phyloP scores from a whole-genome alignment of 495 filamentous ascomycete species.

The Talaromyces thailandensis region DNA sequence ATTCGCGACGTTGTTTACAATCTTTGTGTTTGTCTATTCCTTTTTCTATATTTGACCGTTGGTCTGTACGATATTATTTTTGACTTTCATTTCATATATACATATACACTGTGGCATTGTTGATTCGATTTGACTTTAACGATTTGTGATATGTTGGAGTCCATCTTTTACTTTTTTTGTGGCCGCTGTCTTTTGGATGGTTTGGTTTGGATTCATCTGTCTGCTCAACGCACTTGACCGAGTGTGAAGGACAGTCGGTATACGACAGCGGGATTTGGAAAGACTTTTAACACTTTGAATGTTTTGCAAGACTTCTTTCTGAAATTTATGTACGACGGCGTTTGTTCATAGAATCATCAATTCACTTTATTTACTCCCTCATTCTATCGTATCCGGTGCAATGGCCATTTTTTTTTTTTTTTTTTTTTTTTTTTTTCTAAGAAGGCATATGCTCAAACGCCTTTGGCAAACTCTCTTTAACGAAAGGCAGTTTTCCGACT shows the following conservation, averaged over 20 bases:
- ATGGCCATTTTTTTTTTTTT: not conserved
- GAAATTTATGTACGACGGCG: not conserved
- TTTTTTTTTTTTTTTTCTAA: slow-evolving; percentile 17
- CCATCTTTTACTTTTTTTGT: not conserved
- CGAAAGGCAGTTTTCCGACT: slow-evolving; percentile 58
- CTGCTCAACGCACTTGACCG: not conserved
- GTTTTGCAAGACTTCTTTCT: not conserved
- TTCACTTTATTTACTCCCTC: not conserved
- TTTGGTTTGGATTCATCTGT: not conserved
- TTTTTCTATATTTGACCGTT: slow-evolving; percentile 15
- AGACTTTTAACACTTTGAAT: not conserved
- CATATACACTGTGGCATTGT: not conserved
- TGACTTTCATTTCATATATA: not conserved
- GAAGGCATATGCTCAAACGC: slow-evolving; percentile 54
- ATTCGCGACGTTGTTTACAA: slow-evolving; percentile 25
- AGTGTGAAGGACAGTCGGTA: not conserved
- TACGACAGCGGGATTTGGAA: not conserved
- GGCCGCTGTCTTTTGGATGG: not conserved
- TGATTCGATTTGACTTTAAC: not conserved
- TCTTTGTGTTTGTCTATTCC: slow-evolving; percentile 32
- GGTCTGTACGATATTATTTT: not conserved
- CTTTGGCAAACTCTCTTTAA: slow-evolving; percentile 51
- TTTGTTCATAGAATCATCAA: not conserved
- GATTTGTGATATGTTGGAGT: not conserved
- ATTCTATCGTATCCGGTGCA: no score